Base-by-base conservation (phyloP, 1,284 basidiomycete genomes). In the Cutaneotrichosporon sp. region DNA sequence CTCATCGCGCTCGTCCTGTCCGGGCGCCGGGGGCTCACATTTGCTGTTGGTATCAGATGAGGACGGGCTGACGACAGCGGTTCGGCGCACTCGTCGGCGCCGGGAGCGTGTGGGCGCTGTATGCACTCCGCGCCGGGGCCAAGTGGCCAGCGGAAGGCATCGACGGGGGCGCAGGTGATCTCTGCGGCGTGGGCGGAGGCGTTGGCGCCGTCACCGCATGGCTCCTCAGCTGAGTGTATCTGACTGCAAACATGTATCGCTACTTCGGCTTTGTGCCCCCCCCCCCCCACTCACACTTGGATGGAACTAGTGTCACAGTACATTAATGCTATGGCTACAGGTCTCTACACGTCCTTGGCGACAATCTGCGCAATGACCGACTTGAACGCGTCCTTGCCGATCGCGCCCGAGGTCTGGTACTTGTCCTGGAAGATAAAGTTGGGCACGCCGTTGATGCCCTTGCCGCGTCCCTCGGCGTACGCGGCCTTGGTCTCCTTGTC, bases 331-430 rank as follows among this genome's bases (percentile, higher is more conserved):
- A 29, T 29, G 36, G 36, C 36, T 38, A 38, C 4, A 38, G n/a
- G n/a, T n/a, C 14, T 38, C 16, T n/a, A 38, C 3, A 14, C 36
- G 36, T 47, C 25, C 33, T 34, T 33, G 18, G 33, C 24, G 38
- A 51, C 29, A n/a, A 62, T 49, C 36, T 62, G 54, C 13, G 6
- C 20, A 68, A 73, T 64, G 55, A 82, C 78, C 22, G 78, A 72
- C 63, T 78, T 69, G 67, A 83, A 83, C 45, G 79, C 75, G 14
- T 81, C 81, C n/a, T 78, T 74, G 29, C 80, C 80, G 62, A 81
- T 75, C 2, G 81, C 81, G 8, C 79, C 79, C 22, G 70, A 73
- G 20, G 76, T 70, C 9, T 73, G 78, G 53, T 74, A 79, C 59
- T 75, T 77, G 29, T 69, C 70, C 50, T 79, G 68, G 46, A 79